Evolutionary conservation across 805 yeast species (phyloP).

Genomic region (Maudiozyma bulderi): DNA sequence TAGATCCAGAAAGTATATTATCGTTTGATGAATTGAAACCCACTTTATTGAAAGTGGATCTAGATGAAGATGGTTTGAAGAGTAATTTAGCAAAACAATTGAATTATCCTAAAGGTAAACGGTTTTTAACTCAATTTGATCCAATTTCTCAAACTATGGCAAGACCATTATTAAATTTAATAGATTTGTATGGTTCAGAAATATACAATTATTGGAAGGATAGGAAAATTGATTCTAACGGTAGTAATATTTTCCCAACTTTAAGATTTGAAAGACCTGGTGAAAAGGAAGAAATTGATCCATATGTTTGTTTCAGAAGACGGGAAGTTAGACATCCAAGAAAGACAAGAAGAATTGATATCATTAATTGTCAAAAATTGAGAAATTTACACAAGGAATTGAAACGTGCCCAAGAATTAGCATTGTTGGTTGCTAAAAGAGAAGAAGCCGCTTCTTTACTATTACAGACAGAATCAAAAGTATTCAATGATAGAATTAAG

Average conservation of each 20-base stretch:
- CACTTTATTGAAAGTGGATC: constrained; percentile 35
- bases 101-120: constrained; percentile 32
- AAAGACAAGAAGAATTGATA: constrained; percentile 90
- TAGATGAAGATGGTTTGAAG: constrained; percentile 43
- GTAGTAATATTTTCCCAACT: constrained; percentile 62
- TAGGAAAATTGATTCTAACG: constrained; percentile 61
- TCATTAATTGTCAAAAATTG: constrained; percentile 77
- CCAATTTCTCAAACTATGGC: constrained; percentile 29
- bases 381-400: constrained; percentile 66
- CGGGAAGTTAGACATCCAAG: constrained; percentile 93
- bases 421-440: constrained; percentile 65
- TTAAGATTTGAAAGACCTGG: constrained; percentile 79
- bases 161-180: constrained; percentile 39
- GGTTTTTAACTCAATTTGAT: constrained; percentile 49
- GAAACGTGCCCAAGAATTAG: constrained; percentile 61
- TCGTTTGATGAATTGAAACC: constrained; percentile 59
- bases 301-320: constrained; percentile 90
- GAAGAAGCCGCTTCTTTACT: constrained; percentile 36
- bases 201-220: constrained; percentile 76
- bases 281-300: constrained; percentile 88
- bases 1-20: constrained; percentile 74
- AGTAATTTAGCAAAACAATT: constrained; percentile 48
- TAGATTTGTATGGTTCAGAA: constrained; percentile 51
- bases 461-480: constrained; percentile 50
- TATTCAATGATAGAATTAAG: constrained; percentile 64